A percentile compares a stretch with the other conserved stretches of the same genome.
Conservation (phyloP, 208 protist species). For the Leishmania arabica region DNA sequence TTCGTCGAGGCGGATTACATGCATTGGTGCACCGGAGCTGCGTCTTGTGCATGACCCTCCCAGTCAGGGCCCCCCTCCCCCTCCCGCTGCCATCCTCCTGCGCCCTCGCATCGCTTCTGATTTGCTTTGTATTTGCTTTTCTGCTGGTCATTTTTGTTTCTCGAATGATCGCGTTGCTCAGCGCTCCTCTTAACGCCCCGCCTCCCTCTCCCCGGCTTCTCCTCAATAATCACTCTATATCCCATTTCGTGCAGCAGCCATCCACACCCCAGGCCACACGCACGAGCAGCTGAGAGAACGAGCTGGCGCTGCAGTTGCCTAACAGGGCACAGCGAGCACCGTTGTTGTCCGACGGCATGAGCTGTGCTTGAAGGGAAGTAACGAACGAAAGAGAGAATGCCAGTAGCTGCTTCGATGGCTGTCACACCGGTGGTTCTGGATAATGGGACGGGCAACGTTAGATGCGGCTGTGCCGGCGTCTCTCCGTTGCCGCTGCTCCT, state of each 20-base stretch:
- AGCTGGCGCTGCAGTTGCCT: not conserved
- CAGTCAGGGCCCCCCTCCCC: no score
- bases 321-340: not conserved
- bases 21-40: not conserved
- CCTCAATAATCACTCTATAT: not conserved
- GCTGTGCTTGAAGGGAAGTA: not conserved
- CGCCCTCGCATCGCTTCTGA: not conserved
- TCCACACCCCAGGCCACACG: not conserved
- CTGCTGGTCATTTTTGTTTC: not conserved
- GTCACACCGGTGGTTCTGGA: constrained; percentile 50
- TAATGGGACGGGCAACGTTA: constrained; percentile 93
- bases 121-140: not conserved
- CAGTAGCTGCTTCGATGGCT: constrained; percentile 11
- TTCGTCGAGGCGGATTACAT: not conserved
- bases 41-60: no score
- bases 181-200: not conserved
- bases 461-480: constrained; percentile 96
- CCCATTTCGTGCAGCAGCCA: not conserved
- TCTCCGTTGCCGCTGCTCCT: constrained; percentile 95
- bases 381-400: not conserved
- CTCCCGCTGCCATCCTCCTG: not conserved
- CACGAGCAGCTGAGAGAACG: not conserved
- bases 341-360: not conserved
- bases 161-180: not conserved
- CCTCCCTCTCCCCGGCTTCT: not conserved